Base-by-base conservation (phyloP, 2,329 filamentous ascomycete genomes). In the Penicillium sp. region DNA sequence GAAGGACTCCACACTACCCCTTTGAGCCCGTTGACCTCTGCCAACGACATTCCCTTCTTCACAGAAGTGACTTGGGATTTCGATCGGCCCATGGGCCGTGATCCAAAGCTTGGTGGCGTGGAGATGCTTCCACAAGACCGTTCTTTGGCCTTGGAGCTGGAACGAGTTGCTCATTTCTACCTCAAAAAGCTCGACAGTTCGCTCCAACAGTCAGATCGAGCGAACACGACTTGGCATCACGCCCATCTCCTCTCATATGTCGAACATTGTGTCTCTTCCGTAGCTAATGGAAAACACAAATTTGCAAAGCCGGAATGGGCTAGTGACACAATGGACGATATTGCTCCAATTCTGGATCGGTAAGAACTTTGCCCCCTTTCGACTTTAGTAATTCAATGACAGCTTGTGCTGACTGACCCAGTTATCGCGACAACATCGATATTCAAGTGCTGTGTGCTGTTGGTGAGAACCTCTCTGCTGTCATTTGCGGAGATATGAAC, bases 401-500 rank as follows among this genome's bases (percentile, higher is more conserved):
- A 43, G 2, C 9, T 16, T 7, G 32, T 8, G 10, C 58, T 63
- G 14, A 63, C 16, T 9, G 2, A 3, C 18, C 7, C 41, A 61
- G 61, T 16, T 23, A 56, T 16, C 18, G 45, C 5, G 38, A 49
- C 2, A 55, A 30, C 4, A 42, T 59, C 19, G 62, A 65, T 23
- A 30, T 58, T 30, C 47, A 55, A 29, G 14, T 26, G 8, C 39
- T 64, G 30, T 29, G 32, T 3, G 54, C 38, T 40, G 61, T 67
- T n/a, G 68, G 75, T 1, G 68, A 74, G 36, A 62, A 69, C 26
- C 57, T 79, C 14, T 59, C 70, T 2, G 55, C 64, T 13, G 65
- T 72, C 1, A 61, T 79, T 10, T 62, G 66, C 0, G 71, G 69
- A 3, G 61, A 70, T 35, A 66, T 55, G 6, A 72, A 61, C 3